Conservation (phyloP, 2,329 filamentous ascomycete genomes). For the Cytospora chrysosperma region DNA sequence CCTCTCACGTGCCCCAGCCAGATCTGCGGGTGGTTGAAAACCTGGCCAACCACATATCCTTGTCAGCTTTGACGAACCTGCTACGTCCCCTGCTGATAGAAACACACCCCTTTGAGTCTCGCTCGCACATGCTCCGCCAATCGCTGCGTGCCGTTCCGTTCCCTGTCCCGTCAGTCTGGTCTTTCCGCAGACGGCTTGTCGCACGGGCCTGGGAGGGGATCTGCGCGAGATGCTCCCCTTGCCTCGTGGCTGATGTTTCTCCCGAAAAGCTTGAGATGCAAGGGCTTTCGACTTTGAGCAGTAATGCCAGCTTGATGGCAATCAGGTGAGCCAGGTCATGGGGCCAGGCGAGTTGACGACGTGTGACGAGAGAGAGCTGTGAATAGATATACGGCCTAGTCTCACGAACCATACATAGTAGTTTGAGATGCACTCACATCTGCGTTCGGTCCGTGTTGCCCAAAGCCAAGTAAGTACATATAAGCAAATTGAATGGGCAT, state of each 20-base stretch:
- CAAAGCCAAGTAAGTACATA: background rate
- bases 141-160: constrained; percentile 16
- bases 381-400: background rate
- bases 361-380: background rate
- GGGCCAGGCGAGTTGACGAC: background rate
- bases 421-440: constrained; percentile 1
- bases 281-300: background rate
- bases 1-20: background rate
- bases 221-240: background rate
- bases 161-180: background rate
- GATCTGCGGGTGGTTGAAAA: background rate
- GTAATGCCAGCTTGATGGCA: background rate
- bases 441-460: background rate
- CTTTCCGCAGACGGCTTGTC: constrained; percentile 8
- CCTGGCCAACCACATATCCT: background rate
- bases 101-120: background rate
- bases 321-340: no score
- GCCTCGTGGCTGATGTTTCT: background rate
- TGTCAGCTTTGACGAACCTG: background rate
- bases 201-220: background rate
- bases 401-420: constrained; percentile 15
- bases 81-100: background rate
- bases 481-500: background rate
- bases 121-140: constrained; percentile 8
- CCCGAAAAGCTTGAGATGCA: background rate